phyloP scores from a whole-genome alignment of 139 green algal genomes.

The Chlorella sp. region DNA sequence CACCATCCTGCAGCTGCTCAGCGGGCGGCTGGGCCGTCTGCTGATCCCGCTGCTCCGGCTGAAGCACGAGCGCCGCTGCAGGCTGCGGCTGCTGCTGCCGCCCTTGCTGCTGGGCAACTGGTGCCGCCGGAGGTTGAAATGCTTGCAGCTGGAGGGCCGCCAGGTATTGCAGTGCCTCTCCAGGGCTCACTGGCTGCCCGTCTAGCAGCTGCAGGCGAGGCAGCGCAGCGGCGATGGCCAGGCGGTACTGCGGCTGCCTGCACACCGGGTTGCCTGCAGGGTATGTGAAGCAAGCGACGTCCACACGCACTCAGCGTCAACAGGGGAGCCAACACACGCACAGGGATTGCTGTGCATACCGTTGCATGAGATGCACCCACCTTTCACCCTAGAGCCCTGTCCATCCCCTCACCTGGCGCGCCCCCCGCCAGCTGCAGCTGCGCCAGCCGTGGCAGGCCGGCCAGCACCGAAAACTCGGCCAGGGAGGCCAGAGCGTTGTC shows the following conservation, averaged over 20 bases:
- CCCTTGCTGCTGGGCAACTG: constrained; percentile 35
- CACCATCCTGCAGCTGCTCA: neutral
- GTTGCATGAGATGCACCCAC: too few species aligned
- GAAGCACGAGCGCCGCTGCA: neutral
- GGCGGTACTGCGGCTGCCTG: constrained; percentile 42
- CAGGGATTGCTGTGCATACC: too few species aligned
- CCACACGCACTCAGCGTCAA: too few species aligned
- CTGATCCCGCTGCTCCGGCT: neutral
- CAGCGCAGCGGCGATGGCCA: constrained; percentile 55
- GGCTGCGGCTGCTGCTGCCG: neutral
- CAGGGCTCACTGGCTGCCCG: constrained; percentile 42
- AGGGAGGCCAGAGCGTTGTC: constrained; percentile 64
- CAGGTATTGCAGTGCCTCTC: constrained; percentile 43
- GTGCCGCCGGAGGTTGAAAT: constrained; percentile 38
- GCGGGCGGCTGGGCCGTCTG: neutral
- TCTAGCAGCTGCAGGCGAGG: constrained; percentile 67
- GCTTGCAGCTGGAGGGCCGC: constrained; percentile 43
- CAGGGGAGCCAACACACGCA: too few species aligned
- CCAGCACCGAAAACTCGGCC: constrained; percentile 64
- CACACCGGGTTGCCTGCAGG: constrained; percentile 60
- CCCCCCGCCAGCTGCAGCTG: constrained; percentile 53
- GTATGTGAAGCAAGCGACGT: neutral
- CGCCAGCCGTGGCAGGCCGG: constrained; percentile 51
- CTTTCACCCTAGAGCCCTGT: too few species aligned
- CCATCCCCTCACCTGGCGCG: constrained; percentile 36